Percentiles rank a stretch among this genome's conserved stretches.
Evolutionary conservation across 2,329 filamentous ascomycete genomes (phyloP).

Genomic region (Clonostachys solani): DNA sequence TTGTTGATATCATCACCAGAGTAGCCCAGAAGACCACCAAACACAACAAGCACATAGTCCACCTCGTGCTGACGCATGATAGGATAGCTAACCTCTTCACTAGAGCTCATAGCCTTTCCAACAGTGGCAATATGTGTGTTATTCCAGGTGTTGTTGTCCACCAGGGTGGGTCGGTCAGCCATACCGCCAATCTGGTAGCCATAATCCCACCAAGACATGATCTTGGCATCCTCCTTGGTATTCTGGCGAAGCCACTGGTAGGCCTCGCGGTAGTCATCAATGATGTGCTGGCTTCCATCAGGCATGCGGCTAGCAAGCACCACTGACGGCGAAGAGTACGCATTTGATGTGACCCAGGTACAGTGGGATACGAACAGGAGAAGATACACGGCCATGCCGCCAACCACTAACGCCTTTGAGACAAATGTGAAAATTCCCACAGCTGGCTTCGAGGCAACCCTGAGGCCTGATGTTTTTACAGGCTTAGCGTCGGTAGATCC

Average conservation of each 20-base stretch:
- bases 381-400: slow-evolving; percentile 72
- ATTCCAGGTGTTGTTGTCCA: slow-evolving; percentile 99
- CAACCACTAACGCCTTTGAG: slow-evolving; percentile 76
- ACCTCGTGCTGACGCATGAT: slow-evolving; percentile 99
- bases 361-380: slow-evolving; percentile 95
- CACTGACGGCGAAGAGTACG: slow-evolving; percentile 96
- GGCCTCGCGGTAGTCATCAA: slow-evolving; percentile 97
- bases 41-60: slow-evolving; percentile 97
- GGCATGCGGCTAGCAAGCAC: slow-evolving; percentile 89
- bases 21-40: slow-evolving; percentile 92
- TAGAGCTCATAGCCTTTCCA: slow-evolving; percentile 96
- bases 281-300: slow-evolving; percentile 96
- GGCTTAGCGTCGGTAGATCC: slow-evolving; percentile 43
- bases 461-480: slow-evolving; percentile 41
- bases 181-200: slow-evolving; percentile 99
- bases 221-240: slow-evolving; percentile 89
- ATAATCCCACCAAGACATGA: slow-evolving; percentile 99
- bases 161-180: slow-evolving; percentile 93
- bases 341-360: slow-evolving; percentile 99
- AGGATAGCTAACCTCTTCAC: slow-evolving; percentile 96
- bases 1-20: slow-evolving; percentile 99
- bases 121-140: slow-evolving; percentile 99
- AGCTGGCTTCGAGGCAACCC: slow-evolving; percentile 69
- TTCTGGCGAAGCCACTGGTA: slow-evolving; percentile 99
- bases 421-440: slow-evolving; percentile 79